phyloP scores from a whole-genome alignment of 2,329 filamentous ascomycete genomes.

The Arachnopeziza araneosa region DNA sequence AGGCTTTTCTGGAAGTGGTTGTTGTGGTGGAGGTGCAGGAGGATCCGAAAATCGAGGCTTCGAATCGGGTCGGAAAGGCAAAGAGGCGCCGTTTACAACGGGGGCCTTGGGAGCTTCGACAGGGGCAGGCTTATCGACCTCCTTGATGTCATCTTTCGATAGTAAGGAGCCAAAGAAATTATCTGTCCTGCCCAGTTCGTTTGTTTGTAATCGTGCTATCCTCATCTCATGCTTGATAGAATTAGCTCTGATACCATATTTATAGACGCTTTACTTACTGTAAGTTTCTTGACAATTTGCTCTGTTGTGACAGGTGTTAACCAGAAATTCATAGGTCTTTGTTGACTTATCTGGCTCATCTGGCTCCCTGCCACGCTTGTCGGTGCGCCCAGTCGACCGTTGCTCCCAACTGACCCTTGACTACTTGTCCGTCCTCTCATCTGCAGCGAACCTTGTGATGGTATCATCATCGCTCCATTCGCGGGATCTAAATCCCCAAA shows the following conservation, averaged over 20 bases:
- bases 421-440: constrained; percentile 65
- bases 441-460: constrained; percentile 61
- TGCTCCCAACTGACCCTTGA: constrained; percentile 56
- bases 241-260: constrained; percentile 19
- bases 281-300: constrained; percentile 77
- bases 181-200: constrained; percentile 76
- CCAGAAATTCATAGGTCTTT: constrained; percentile 76
- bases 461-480: constrained; percentile 66
- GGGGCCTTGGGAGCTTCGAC: constrained; percentile 43
- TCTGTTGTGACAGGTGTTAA: constrained; percentile 87
- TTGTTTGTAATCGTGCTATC: constrained; percentile 77
- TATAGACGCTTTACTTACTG: constrained; percentile 18
- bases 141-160: constrained; percentile 62
- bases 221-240: constrained; percentile 74
- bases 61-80: constrained; percentile 58
- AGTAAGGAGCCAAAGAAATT: constrained; percentile 75
- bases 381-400: constrained; percentile 50
- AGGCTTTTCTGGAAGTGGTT: constrained; percentile 89
- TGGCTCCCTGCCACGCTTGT: constrained; percentile 49
- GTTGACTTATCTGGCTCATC: constrained; percentile 57
- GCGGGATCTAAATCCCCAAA: constrained; percentile 88
- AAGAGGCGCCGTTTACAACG: constrained; percentile 40
- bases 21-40: constrained; percentile 86
- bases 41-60: constrained; percentile 88
- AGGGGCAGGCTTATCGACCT: constrained; percentile 46